Percentiles rank a stretch among this genome's conserved stretches.
Evolutionary conservation across 2,329 filamentous ascomycete species (phyloP).

Genomic region (Epichloe glyceriae): DNA sequence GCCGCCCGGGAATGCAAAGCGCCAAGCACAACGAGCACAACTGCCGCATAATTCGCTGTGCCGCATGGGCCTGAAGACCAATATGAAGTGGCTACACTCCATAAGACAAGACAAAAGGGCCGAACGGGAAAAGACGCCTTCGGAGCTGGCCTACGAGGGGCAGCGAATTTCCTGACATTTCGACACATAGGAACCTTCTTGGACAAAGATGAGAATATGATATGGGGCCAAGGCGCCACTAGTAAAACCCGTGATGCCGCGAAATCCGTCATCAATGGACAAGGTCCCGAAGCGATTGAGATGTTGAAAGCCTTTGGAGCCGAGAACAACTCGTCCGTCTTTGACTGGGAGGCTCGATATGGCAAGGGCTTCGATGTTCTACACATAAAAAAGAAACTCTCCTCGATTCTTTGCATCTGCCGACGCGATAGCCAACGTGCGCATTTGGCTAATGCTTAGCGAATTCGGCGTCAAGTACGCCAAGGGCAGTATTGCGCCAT

Average conservation of each 20-base stretch:
- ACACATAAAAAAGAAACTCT: constrained; percentile 39
- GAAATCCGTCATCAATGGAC: constrained; percentile 53
- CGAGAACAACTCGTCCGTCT: constrained; percentile 64
- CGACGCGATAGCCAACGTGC: constrained; percentile 34
- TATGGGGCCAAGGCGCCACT: constrained; percentile 88
- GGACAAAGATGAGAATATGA: constrained; percentile 45
- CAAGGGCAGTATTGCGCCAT: constrained; percentile 25
- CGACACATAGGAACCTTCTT: constrained; percentile 79
- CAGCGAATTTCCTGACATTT: constrained; percentile 89
- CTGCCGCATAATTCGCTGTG: constrained; percentile 86
- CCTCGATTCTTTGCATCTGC: constrained; percentile 37
- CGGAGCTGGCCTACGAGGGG: constrained; percentile 60
- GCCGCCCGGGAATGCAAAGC: constrained; percentile 19
- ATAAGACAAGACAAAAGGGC: constrained; percentile 78
- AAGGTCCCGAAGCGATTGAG: constrained; percentile 47
- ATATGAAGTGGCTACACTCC: constrained; percentile 80
- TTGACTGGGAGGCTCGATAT: constrained; percentile 66
- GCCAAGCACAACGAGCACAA: constrained; percentile 52
- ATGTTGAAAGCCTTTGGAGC: constrained; percentile 70
- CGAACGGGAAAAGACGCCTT: constrained; percentile 48
- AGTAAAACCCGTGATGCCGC: constrained; percentile 52
- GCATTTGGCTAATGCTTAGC: constrained; percentile 36
- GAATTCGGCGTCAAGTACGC: constrained; percentile 34
- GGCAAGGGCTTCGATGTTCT: constrained; percentile 75
- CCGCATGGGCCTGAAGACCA: constrained; percentile 67